phyloP scores from a whole-genome alignment of 768 basidiomycete genomes.

The Tricholoma matsutake region DNA sequence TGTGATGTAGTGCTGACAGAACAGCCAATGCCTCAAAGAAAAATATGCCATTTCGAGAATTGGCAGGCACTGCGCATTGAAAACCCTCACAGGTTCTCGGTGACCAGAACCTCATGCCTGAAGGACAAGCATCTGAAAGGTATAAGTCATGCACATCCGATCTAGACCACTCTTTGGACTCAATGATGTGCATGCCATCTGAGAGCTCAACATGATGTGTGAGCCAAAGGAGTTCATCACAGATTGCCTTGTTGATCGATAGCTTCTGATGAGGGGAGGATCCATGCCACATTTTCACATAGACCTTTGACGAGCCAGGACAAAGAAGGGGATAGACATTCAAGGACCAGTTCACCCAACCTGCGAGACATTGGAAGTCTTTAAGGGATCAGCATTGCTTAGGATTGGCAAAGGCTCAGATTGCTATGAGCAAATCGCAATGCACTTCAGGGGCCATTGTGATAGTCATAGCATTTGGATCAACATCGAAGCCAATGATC shows the following conservation, averaged over 20 bases:
- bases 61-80: too few species aligned
- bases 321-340: neutral
- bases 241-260: neutral
- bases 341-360: too few species aligned
- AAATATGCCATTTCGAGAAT: too few species aligned
- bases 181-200: neutral
- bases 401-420: conserved; percentile 5
- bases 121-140: conserved; percentile 9
- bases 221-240: neutral
- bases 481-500: too few species aligned
- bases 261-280: neutral
- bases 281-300: neutral
- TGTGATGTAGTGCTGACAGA: too few species aligned
- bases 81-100: neutral
- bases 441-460: too few species aligned
- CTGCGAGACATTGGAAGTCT: neutral
- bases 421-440: too few species aligned
- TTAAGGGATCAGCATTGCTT: neutral
- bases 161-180: neutral
- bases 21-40: too few species aligned
- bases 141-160: conserved; percentile 14
- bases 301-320: neutral
- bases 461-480: too few species aligned
- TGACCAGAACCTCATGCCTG: neutral
- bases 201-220: neutral